A percentile compares a stretch with the other conserved stretches of the same genome.
These are phyloP conservation scores for Acorus gramineus DNA, from an alignment of 106 monocot species.

Conservation along the genomic window DNA sequence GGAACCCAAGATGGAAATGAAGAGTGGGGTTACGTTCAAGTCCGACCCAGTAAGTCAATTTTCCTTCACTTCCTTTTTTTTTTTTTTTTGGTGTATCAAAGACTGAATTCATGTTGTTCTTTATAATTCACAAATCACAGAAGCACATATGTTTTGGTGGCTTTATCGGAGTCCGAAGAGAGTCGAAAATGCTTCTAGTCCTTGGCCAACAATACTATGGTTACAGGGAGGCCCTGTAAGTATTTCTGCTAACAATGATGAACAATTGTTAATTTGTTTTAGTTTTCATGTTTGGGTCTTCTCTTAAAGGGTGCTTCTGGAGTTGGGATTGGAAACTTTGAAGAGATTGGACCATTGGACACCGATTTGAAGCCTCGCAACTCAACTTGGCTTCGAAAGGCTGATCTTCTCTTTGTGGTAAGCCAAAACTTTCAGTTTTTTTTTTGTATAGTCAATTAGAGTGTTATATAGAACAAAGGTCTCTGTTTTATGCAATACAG, in stretches of 20 bases:
- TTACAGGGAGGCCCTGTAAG: slow-evolving; percentile 88
- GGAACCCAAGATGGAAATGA: slow-evolving; percentile 53
- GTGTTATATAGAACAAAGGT: neutral
- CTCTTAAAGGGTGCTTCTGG: slow-evolving; percentile 59
- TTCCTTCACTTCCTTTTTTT: neutral
- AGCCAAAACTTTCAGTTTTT: neutral
- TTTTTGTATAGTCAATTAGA: neutral
- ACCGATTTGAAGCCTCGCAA: slow-evolving; percentile 57
- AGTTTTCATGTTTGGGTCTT: neutral
- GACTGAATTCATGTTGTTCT: neutral
- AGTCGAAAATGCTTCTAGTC: slow-evolving; percentile 37
- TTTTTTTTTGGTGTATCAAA: neutral
- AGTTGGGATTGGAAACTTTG: slow-evolving; percentile 70
- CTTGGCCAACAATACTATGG: slow-evolving; percentile 91
- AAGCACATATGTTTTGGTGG: slow-evolving; percentile 98
- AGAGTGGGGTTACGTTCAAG: slow-evolving; percentile 87
- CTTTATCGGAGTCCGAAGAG: slow-evolving; percentile 68
- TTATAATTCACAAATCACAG: slow-evolving; percentile 25
- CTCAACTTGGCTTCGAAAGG: slow-evolving; percentile 80
- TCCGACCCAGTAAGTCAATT: slow-evolving; percentile 56
- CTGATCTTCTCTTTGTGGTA: slow-evolving; percentile 89
- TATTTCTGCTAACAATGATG: neutral
- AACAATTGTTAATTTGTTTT: neutral
- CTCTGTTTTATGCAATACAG: slow-evolving; percentile 13
- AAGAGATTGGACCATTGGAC: slow-evolving; percentile 81